Evolutionary conservation across 176 grass and related monocot species (phyloP).

Genomic region (Lolium perenne): DNA sequence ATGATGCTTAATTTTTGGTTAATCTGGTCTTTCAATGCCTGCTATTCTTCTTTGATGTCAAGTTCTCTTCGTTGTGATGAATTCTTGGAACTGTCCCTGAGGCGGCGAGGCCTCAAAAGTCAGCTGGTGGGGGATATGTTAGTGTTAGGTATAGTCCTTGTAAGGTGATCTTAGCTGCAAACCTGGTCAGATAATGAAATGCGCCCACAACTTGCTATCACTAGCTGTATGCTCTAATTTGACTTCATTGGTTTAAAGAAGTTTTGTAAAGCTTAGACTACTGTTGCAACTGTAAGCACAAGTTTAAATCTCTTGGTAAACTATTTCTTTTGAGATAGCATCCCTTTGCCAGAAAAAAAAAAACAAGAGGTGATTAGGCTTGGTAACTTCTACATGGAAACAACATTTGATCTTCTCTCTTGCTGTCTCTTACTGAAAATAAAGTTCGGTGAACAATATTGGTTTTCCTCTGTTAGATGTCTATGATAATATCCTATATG

Average conservation of each 20-base stretch:
- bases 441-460: neutral
- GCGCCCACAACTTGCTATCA: neutral
- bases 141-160: slow-evolving; percentile 28
- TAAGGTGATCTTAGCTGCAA: slow-evolving; percentile 6
- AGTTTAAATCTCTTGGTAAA: neutral
- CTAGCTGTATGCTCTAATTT: slow-evolving; percentile 15
- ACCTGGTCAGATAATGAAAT: slow-evolving; percentile 1
- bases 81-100: neutral
- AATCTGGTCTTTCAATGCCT: neutral
- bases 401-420: neutral
- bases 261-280: neutral
- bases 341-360: slow-evolving; percentile 7
- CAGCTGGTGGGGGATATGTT: slow-evolving; percentile 2
- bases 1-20: slow-evolving; percentile 12
- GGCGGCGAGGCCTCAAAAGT: neutral
- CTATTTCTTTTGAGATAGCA: neutral
- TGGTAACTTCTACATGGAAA: neutral
- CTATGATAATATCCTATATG: neutral
- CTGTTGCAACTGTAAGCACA: neutral
- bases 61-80: neutral
- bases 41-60: neutral
- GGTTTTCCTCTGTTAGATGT: neutral
- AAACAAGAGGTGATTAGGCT: neutral
- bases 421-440: neutral
- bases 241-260: neutral